These are phyloP conservation scores for Ceratocystis diversiconidia DNA, from an alignment of 2,329 filamentous ascomycete genomes.

Conservation along the genomic window DNA sequence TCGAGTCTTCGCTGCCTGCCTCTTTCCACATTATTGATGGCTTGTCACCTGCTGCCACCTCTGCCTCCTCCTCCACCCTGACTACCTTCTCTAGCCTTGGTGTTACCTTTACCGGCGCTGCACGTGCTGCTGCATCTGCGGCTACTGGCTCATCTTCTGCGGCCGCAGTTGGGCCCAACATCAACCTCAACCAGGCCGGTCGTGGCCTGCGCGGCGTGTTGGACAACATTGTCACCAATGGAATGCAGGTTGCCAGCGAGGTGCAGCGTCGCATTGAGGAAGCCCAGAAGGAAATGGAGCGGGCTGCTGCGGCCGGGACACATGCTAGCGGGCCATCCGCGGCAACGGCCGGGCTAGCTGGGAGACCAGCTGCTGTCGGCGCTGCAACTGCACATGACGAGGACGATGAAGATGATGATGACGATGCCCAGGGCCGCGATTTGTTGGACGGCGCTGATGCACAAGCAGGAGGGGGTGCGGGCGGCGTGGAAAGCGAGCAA, in stretches of 20 bases:
- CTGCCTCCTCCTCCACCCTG: conserved; percentile 44
- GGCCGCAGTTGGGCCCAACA: conserved; percentile 22
- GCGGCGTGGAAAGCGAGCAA: conserved; percentile 11
- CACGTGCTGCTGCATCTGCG: conserved; percentile 23
- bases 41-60: conserved; percentile 26
- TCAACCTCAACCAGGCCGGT: conserved; percentile 35
- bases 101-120: conserved; percentile 27
- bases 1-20: conserved; percentile 85
- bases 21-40: conserved; percentile 79
- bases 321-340: conserved; percentile 47
- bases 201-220: conserved; percentile 80
- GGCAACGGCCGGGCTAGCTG: conserved; percentile 1
- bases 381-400: conserved; percentile 39
- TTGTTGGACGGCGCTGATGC: conserved; percentile 62
- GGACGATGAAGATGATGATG: conserved; percentile 40
- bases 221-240: conserved; percentile 94
- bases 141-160: conserved; percentile 6
- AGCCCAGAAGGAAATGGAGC: conserved; percentile 79
- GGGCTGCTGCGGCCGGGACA: conserved; percentile 48
- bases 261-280: conserved; percentile 90
- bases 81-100: conserved; percentile 72
- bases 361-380: neutral
- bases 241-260: conserved; percentile 89
- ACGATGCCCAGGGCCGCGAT: conserved; percentile 51
- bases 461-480: conserved; percentile 37